Base-by-base conservation (phyloP, 805 yeast species). In the Candida ovalis region DNA sequence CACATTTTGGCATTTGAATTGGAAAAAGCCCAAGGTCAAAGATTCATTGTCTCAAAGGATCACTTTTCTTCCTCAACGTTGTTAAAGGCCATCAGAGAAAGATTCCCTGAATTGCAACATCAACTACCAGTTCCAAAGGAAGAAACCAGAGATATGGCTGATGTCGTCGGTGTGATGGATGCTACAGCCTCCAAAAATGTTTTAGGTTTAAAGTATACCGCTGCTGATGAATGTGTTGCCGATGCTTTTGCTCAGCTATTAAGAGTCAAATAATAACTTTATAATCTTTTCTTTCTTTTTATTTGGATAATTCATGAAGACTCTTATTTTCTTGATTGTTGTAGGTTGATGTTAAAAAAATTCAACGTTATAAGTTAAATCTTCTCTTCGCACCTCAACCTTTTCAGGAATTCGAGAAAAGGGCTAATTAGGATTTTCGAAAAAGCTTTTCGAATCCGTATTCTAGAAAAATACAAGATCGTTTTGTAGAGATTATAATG, bases 1-100 rank as follows among this genome's bases (percentile, higher is more conserved):
- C 88, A 83, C 58, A 55, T 79, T 13, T 55, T 60, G 17, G 82
- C 84, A 3, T 68, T 78, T 48, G 75, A 74, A 55, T 68, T 63
- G 46, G 63, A 62, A 32, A 68, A 66, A 37, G 42, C 67, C 35
- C 52, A 63, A 43, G 62, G 64, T 46, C 33, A 68, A 50, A 65
- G 78, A 50, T 55, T 71, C 37, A 61, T 71, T 38, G 46, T 52
- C 7, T 48, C 48, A 4, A 56, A 38, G 42, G 52, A 61, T 37
- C 51, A 46, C 42, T 39, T 23, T 18, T 23, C 30, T 30, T 23
- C 21, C 23, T n/a, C 15, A 15, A 15, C 28, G 12, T 3, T 39
- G 12, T 15, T 39, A 8, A 39, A 39, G 10, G 17, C 23, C 9
- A 39, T 39, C 21, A 39, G 41, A 39, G 30, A 39, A 4, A 24